Conservation (phyloP, 495 filamentous ascomycete species). For the Hyaloscypha bicolor region DNA sequence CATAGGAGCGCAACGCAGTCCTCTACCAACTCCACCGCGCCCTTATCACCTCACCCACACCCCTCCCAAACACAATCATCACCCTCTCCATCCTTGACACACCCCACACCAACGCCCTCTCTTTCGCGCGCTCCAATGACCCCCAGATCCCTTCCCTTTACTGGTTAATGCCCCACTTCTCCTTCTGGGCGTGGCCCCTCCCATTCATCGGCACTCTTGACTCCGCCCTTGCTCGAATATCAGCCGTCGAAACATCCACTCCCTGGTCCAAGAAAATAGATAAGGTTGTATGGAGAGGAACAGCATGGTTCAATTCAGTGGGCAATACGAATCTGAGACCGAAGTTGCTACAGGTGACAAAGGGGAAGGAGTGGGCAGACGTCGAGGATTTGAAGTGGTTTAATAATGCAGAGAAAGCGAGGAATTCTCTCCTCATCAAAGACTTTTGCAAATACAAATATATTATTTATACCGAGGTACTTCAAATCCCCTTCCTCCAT, state of each 20-base stretch:
- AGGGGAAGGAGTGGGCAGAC: slow-evolving; percentile 50
- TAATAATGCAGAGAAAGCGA: slow-evolving; percentile 19
- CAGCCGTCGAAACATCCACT: slow-evolving; percentile 38
- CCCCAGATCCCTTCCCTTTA: slow-evolving; percentile 41
- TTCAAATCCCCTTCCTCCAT: background rate
- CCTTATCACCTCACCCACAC: slow-evolving; percentile 49
- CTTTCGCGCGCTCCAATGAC: slow-evolving; percentile 44
- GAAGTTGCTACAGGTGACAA: slow-evolving; percentile 41
- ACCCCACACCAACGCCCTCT: slow-evolving; percentile 40
- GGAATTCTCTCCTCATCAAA: slow-evolving; percentile 47
- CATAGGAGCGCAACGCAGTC: slow-evolving; percentile 43
- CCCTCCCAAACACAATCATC: slow-evolving; percentile 66
- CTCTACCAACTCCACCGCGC: slow-evolving; percentile 54
- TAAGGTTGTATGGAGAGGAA: slow-evolving; percentile 72
- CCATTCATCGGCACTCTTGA: slow-evolving; percentile 37
- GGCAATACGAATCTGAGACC: slow-evolving; percentile 45
- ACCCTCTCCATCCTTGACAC: slow-evolving; percentile 47
- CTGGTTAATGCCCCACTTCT: slow-evolving; percentile 82
- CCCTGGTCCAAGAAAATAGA: slow-evolving; percentile 57
- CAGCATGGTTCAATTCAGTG: slow-evolving; percentile 51
- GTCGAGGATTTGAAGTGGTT: slow-evolving; percentile 48
- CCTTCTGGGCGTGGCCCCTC: slow-evolving; percentile 74
- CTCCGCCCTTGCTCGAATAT: slow-evolving; percentile 41
- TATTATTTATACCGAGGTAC: slow-evolving; percentile 57
- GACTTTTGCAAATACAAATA: slow-evolving; percentile 56